Evolutionary conservation across 2,329 filamentous ascomycete genomes (phyloP), one percentile per base, ranked within the genome.

Genomic region (Fusarium sarcochroum): DNA sequence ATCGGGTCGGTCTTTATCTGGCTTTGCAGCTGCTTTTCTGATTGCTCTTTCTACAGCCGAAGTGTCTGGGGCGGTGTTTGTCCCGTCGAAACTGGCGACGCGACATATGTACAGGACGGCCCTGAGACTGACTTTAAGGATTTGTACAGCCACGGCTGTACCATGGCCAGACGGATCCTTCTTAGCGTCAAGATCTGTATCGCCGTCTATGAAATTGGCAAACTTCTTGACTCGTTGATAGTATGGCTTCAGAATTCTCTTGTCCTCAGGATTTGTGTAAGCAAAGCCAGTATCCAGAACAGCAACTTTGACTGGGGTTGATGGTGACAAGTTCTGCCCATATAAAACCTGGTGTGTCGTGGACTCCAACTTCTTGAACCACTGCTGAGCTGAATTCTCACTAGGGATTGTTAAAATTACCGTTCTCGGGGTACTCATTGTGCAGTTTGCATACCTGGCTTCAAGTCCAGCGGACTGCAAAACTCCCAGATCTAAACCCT

Each of bases 401-500:
- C 45, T 47, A 10, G 5, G 11, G 15, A 7, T 1, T 7, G 14
- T 47, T n/a, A 47, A 4, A 8, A 6, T 2, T 21, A 18, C 2
- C 6, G 7, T 2, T 34, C 13, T 15, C 14, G 7, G 7, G 1
- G 1, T 7, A 8, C 3, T 18, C 3, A 20, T n/a, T n/a, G n/a
- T n/a, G n/a, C n/a, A 6, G 17, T 14, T 17, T 4, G 3, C 23
- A 23, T 14, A 47, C 30, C 45, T 47, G 2, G 25, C 9, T 13
- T n/a, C 20, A 21, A 25, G 7, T 7, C 3, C 8, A 34, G 45
- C 20, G 10, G 45, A 3, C 3, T n/a, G 7, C 11, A 14, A n/a
- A 47, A n/a, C 30, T 23, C 23, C 23, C 23, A 23, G 7, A 23
- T 23, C 7, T 7, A 23, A 23, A 23, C 23, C 2, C 7, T 23